Percentiles rank a stretch among this genome's conserved stretches.
phyloP scores from a whole-genome alignment of 164 flowering plant species.

The Tetracentron sinense region DNA sequence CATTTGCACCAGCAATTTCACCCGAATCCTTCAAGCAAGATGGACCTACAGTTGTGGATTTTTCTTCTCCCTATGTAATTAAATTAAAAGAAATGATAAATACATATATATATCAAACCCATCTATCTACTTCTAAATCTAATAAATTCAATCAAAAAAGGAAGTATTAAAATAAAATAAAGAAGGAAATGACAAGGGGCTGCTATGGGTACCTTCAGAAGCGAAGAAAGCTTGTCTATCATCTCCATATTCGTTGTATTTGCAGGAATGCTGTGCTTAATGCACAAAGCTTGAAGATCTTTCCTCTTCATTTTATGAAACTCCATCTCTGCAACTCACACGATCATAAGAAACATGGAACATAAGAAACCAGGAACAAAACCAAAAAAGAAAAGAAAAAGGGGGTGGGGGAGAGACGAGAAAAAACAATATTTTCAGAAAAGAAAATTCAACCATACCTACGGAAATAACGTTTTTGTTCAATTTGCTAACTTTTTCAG shows the following conservation, averaged over 20 bases:
- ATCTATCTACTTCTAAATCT: background rate
- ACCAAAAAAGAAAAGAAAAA: no score
- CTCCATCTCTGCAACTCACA: slow-evolving; percentile 42
- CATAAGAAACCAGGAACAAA: background rate
- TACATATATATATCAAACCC: background rate
- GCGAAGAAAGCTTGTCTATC: slow-evolving; percentile 39
- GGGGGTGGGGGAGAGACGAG: background rate
- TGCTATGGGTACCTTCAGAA: slow-evolving; percentile 35
- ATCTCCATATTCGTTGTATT: slow-evolving; percentile 52
- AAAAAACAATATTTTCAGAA: background rate
- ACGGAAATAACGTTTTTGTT: no score
- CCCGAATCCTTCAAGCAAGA: slow-evolving; percentile 23
- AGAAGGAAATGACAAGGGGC: background rate
- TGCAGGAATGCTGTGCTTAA: slow-evolving; percentile 53
- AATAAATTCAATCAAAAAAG: background rate
- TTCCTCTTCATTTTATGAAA: slow-evolving; percentile 47
- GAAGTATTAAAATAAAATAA: slow-evolving; percentile 2
- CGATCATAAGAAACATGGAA: background rate
- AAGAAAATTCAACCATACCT: background rate
- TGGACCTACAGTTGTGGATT: slow-evolving; percentile 4
- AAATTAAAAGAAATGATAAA: slow-evolving; percentile 3
- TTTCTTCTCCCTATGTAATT: slow-evolving; percentile 16
- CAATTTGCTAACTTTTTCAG: slow-evolving; percentile 49
- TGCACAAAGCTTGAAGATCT: slow-evolving; percentile 57
- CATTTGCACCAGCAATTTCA: slow-evolving; percentile 18